Percentiles rank a stretch among this genome's conserved stretches.
phyloP scores from a whole-genome alignment of 2,329 filamentous ascomycete species.

The Talaromyces islandicus region DNA sequence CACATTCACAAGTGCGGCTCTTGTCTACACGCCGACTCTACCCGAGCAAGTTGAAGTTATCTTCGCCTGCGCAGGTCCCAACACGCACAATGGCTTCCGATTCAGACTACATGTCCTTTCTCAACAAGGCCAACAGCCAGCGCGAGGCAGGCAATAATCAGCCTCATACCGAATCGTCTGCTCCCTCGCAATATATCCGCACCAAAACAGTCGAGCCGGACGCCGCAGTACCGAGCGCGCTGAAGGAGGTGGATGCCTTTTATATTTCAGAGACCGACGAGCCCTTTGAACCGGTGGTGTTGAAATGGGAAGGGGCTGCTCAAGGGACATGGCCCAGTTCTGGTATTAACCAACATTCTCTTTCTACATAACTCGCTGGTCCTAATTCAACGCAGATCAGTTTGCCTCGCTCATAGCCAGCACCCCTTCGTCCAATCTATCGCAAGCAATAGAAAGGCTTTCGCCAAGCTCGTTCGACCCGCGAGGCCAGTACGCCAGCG shows the following conservation, averaged over 20 bases:
- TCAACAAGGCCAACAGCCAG: constrained; percentile 80
- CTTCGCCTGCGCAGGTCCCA: neutral
- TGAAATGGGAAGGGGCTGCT: constrained; percentile 48
- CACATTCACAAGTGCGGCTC: neutral
- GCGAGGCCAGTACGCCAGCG: constrained; percentile 57
- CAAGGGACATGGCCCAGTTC: constrained; percentile 29
- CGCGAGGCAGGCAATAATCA: constrained; percentile 26
- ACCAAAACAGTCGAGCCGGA: constrained; percentile 37
- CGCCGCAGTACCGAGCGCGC: constrained; percentile 55
- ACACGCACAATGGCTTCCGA: constrained; percentile 52
- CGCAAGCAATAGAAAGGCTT: constrained; percentile 52
- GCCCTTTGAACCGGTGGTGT: constrained; percentile 69
- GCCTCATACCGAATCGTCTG: constrained; percentile 12
- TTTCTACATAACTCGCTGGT: neutral
- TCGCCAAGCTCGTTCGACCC: constrained; percentile 68
- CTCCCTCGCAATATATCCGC: constrained; percentile 21
- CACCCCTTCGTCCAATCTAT: constrained; percentile 22
- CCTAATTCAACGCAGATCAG: constrained; percentile 46
- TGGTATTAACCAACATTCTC: constrained; percentile 19
- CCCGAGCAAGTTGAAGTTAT: neutral
- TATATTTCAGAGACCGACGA: constrained; percentile 82
- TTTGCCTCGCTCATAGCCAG: constrained; percentile 59
- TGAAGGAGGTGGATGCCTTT: constrained; percentile 55
- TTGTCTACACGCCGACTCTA: neutral
- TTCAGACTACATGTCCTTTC: constrained; percentile 75